Base-by-base conservation (phyloP, 768 basidiomycete genomes). In the Tylopilus balloui region DNA sequence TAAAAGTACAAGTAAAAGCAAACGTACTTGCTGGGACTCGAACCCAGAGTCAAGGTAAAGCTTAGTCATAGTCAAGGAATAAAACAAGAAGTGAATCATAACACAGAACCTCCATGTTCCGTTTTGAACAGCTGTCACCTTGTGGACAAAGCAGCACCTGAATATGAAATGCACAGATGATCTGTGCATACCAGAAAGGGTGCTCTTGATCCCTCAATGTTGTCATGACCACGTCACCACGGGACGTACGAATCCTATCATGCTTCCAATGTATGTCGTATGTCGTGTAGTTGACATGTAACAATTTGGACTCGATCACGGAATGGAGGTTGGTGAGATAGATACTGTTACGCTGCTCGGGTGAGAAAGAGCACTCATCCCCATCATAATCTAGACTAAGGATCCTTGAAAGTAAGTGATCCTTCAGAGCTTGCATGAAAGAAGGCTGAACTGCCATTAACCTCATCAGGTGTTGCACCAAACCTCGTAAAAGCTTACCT, bases 121-220 rank as follows among this genome's bases (percentile, higher is more conserved):
- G 17, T 24, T 14, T 25, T 7, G 7, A 25, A 17, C 25, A 24
- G 3, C 23, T 19, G 2, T 35, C 6, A 6, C n/a, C 43, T 6
- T 24, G 31, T 23, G 5, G 29, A 32, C 9, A 31, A 21, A 31
- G 32, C 10, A 8, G 15, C 3, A 43, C 42, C 29, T 43, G 14
- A 15, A 43, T 21, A 4, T 32, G 42, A 15, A 43, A 43, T 32
- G 29, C 31, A n/a, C 17, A 12, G 4, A 41, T n/a, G 3, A 41
- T 20, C n/a, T 12, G 15, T 6, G 42, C 31, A n/a, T 24, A 25
- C 20, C 60, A 62, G 42, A 52, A 65, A 0, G 56, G 58, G 42
- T 64, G 55, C 7, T 24, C n/a, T 2, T 23, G 25, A 11, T 56
- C 54, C 4, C 52, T 21, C 3, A 12, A 43, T 0, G 31, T 32